Percentiles rank a stretch among this genome's conserved stretches.
Conservation (phyloP, 805 yeast species). For the Hanseniaspora vineae region DNA sequence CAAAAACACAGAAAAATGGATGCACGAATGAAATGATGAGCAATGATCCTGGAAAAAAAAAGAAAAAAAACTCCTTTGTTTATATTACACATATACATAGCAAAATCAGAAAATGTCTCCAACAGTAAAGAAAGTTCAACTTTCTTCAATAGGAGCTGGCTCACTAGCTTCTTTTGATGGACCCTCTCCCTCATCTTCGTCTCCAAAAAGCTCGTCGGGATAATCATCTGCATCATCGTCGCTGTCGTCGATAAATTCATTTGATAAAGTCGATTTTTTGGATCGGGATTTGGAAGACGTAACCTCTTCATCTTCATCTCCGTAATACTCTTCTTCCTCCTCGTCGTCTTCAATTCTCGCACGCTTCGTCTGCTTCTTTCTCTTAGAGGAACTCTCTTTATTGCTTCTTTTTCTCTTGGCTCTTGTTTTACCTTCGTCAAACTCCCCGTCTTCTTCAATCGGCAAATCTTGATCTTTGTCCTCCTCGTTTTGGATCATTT, state of each 20-base stretch:
- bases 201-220: not conserved
- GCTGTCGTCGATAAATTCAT: slow-evolving; percentile 31
- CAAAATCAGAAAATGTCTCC: too few relatives aligned
- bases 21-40: slow-evolving; percentile 10
- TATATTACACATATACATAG: too few relatives aligned
- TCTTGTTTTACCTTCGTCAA: slow-evolving; percentile 18
- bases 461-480: slow-evolving; percentile 25
- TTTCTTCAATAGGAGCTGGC: too few relatives aligned
- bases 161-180: too few relatives aligned
- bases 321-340: slow-evolving; percentile 15
- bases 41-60: not conserved
- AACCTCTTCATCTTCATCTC: slow-evolving; percentile 14
- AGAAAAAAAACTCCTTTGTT: not conserved
- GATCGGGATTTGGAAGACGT: slow-evolving; percentile 15
- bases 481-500: slow-evolving; percentile 26
- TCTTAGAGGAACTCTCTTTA: slow-evolving; percentile 11
- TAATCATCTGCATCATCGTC: slow-evolving; percentile 24
- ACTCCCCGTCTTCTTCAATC: slow-evolving; percentile 18
- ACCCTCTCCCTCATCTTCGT: not conserved
- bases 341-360: slow-evolving; percentile 38
- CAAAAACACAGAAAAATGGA: slow-evolving; percentile 33
- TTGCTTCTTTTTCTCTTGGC: slow-evolving; percentile 10
- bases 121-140: too few relatives aligned
- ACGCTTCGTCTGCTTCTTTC: slow-evolving; percentile 25
- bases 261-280: slow-evolving; percentile 20